Evolutionary conservation across 73 alveolate species (phyloP).

Genomic region (Blepharisma stoltei): DNA sequence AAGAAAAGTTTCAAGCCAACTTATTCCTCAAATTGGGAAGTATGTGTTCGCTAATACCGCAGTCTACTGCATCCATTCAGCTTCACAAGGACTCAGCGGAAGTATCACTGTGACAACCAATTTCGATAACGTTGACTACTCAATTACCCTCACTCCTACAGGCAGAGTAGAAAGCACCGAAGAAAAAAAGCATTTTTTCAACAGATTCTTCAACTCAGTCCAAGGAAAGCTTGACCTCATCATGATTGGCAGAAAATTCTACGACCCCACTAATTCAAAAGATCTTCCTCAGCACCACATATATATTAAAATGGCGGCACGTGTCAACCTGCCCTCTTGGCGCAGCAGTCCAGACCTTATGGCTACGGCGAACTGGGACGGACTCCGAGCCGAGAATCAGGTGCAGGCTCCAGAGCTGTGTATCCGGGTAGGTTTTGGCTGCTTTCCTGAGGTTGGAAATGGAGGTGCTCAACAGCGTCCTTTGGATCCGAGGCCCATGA

Average conservation of each 20-base stretch:
- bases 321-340: too few relatives aligned
- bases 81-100: constrained; percentile 17
- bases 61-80: not conserved
- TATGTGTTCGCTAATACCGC: constrained; percentile 25
- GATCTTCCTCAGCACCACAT: constrained; percentile 16
- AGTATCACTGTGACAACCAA: not conserved
- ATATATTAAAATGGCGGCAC: too few relatives aligned
- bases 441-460: too few relatives aligned
- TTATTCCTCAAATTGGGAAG: constrained; percentile 12
- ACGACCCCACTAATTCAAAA: constrained; percentile 38
- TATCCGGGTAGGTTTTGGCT: too few relatives aligned
- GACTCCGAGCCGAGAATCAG: too few relatives aligned
- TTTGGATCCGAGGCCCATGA: too few relatives aligned
- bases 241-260: constrained; percentile 51
- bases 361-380: too few relatives aligned
- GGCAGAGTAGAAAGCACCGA: not conserved
- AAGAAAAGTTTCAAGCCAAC: not conserved
- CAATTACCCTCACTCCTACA: not conserved
- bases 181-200: constrained; percentile 35
- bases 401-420: too few relatives aligned
- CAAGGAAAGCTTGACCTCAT: constrained; percentile 40
- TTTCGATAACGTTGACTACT: not conserved
- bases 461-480: too few relatives aligned
- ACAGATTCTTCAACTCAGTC: constrained; percentile 54
- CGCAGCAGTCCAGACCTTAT: too few relatives aligned